These are phyloP conservation scores for Cladosporium sp. DNA, from an alignment of 2,329 filamentous ascomycete genomes.

Conservation along the genomic window DNA sequence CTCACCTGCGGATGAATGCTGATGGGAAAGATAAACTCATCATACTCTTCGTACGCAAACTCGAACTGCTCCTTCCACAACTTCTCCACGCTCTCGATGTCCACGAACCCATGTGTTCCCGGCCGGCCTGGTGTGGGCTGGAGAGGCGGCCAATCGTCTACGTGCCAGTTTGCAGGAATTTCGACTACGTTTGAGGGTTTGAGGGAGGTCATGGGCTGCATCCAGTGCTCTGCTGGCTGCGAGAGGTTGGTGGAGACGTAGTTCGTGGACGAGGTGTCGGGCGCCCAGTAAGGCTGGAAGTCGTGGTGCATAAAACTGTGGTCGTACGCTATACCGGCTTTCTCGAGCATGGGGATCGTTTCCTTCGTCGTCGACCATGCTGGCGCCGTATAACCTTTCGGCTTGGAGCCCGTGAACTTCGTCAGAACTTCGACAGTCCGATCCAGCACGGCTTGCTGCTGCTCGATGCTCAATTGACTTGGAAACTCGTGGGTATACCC, in stretches of 20 bases:
- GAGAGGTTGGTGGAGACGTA: constrained; percentile 31
- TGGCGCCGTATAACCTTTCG: constrained; percentile 42
- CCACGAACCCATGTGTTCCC: constrained; percentile 38
- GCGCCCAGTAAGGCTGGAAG: constrained; percentile 34
- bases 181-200: constrained; percentile 37
- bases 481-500: constrained; percentile 41
- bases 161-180: constrained; percentile 45
- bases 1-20: constrained; percentile 47
- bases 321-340: constrained; percentile 43
- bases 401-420: constrained; percentile 35
- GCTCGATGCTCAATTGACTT: constrained; percentile 21
- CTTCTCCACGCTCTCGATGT: constrained; percentile 37
- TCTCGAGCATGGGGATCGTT: constrained; percentile 38
- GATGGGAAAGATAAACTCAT: constrained; percentile 46
- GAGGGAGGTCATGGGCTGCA: constrained; percentile 35
- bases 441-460: constrained; percentile 36
- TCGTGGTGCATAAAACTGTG: constrained; percentile 50
- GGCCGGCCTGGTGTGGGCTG: constrained; percentile 30
- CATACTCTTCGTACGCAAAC: constrained; percentile 43
- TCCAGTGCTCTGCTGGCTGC: constrained; percentile 34
- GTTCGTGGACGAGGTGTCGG: constrained; percentile 20
- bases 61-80: constrained; percentile 47
- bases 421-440: constrained; percentile 38
- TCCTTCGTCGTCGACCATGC: constrained; percentile 38
- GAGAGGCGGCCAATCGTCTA: constrained; percentile 47